Evolutionary conservation across 805 yeast genomes (phyloP).

Genomic region (Brettanomyces naardenensis): DNA sequence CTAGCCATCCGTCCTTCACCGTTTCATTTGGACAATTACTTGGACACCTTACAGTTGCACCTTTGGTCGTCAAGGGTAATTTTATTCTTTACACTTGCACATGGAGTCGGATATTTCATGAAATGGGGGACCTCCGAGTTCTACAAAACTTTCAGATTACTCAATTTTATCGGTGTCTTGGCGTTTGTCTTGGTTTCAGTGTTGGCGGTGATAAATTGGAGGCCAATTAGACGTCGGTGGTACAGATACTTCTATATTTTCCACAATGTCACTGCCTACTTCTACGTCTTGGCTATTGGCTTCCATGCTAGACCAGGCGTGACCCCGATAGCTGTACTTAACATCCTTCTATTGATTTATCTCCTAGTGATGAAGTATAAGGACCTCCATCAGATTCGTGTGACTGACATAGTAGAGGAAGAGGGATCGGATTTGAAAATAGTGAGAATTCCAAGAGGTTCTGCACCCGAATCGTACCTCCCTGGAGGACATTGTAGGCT

Average conservation of each 20-base stretch:
- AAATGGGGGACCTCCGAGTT: conserved; percentile 36
- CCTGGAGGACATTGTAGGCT: conserved; percentile 58
- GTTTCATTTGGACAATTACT: conserved; percentile 38
- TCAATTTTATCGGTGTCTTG: conserved; percentile 48
- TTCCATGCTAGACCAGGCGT: conserved; percentile 73
- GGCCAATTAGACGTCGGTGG: conserved; percentile 37
- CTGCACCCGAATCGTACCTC: conserved; percentile 17
- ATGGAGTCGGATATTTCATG: conserved; percentile 42
- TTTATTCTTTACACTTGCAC: conserved; percentile 36
- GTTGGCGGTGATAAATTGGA: conserved; percentile 39
- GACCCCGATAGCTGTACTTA: conserved; percentile 24
- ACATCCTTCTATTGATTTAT: conserved; percentile 24
- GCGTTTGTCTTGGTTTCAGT: conserved; percentile 28
- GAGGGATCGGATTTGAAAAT: conserved; percentile 9
- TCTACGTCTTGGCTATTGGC: conserved; percentile 35
- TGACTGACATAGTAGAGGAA: conserved; percentile 13
- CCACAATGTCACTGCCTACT: conserved; percentile 46
- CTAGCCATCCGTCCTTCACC: conserved; percentile 52
- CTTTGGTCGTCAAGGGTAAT: conserved; percentile 65
- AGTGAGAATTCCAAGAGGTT: conserved; percentile 12
- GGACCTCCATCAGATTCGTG: conserved; percentile 12
- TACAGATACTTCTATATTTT: conserved; percentile 48
- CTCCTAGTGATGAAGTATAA: conserved; percentile 30
- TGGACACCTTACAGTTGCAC: conserved; percentile 50
- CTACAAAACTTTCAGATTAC: conserved; percentile 27